Evolutionary conservation across 805 yeast species (phyloP).

Genomic region (Groenewaldozyma tartarivorans): DNA sequence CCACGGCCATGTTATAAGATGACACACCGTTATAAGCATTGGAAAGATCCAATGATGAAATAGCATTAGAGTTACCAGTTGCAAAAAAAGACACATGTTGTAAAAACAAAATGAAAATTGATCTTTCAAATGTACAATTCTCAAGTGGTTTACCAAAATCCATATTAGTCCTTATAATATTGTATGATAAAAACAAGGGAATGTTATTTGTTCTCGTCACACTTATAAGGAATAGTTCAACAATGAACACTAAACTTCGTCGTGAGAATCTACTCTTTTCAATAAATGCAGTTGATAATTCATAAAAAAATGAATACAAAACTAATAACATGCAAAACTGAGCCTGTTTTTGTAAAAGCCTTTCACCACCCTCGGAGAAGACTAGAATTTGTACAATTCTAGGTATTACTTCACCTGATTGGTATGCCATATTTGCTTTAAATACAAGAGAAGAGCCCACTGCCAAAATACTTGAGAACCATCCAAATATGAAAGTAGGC

Average conservation of each 20-base stretch:
- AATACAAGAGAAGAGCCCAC: constrained; percentile 40
- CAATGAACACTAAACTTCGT: constrained; percentile 11
- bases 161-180: constrained; percentile 15
- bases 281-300: constrained; percentile 6
- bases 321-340: constrained; percentile 22
- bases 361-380: constrained; percentile 4
- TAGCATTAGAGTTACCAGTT: constrained; percentile 83
- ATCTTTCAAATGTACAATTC: constrained; percentile 12
- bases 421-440: constrained; percentile 44
- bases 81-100: constrained; percentile 78
- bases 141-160: constrained; percentile 6
- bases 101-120: constrained; percentile 39
- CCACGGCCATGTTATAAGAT: constrained; percentile 56
- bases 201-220: constrained; percentile 48
- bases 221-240: constrained; percentile 35
- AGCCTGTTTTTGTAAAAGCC: constrained; percentile 19
- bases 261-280: constrained; percentile 5
- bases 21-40: constrained; percentile 87
- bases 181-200: constrained; percentile 41
- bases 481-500: constrained; percentile 15
- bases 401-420: constrained; percentile 50
- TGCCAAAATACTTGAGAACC: constrained; percentile 36
- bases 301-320: constrained; percentile 15
- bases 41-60: constrained; percentile 82
- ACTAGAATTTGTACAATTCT: constrained; percentile 22